These are phyloP conservation scores for Annona squamosa DNA, from an alignment of 164 flowering plant species.

Conservation along the genomic window DNA sequence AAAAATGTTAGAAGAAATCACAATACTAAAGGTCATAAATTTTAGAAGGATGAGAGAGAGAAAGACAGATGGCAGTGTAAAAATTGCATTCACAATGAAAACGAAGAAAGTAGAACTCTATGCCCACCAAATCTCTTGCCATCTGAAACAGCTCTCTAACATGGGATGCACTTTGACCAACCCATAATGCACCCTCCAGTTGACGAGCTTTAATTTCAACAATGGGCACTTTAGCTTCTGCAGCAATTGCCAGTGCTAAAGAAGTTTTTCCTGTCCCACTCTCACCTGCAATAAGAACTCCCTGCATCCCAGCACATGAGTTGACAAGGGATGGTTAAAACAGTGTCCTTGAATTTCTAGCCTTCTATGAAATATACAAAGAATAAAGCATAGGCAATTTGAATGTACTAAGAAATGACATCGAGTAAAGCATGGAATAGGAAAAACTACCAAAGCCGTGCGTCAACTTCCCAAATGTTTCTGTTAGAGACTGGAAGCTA, in stretches of 20 bases:
- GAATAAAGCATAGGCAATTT: background rate
- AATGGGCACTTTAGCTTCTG: slow-evolving; percentile 92
- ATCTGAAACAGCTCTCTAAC: slow-evolving; percentile 91
- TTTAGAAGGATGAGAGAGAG: background rate
- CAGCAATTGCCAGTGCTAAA: slow-evolving; percentile 86
- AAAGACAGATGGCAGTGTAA: background rate
- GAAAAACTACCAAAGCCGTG: background rate
- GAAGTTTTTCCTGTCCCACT: slow-evolving; percentile 97
- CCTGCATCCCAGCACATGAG: slow-evolving; percentile 42
- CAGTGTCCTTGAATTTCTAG: background rate
- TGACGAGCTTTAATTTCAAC: slow-evolving; percentile 83
- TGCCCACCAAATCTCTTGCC: slow-evolving; percentile 84
- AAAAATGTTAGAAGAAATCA: background rate
- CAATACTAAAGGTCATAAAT: background rate
- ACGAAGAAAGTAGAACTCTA: background rate
- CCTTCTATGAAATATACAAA: background rate
- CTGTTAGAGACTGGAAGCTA: no score
- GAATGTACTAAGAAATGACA: background rate
- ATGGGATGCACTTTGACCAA: slow-evolving; percentile 96
- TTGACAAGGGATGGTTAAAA: background rate
- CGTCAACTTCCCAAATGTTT: background rate
- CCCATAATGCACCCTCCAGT: slow-evolving; percentile 91
- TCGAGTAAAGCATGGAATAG: background rate
- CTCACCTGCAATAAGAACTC: slow-evolving; percentile 97
- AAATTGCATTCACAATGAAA: background rate